These are phyloP conservation scores for Trapa bicornis DNA, from an alignment of 345 rosid species.

Conservation along the genomic window DNA sequence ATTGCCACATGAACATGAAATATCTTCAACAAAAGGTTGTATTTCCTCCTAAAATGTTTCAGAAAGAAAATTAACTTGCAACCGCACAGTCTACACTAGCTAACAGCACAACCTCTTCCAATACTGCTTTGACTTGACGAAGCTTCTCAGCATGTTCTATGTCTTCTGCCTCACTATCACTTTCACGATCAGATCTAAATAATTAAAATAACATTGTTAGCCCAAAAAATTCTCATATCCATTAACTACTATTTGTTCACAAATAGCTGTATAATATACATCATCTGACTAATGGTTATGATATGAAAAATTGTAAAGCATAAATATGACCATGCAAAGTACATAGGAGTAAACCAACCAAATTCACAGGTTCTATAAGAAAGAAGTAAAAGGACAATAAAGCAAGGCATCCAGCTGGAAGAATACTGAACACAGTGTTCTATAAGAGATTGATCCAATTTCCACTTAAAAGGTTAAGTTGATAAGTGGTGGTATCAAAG, in stretches of 20 bases:
- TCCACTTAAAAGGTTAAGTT: too few species aligned
- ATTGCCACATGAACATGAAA: background rate
- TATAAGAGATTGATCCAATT: too few species aligned
- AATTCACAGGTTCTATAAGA: background rate
- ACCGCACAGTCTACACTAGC: background rate
- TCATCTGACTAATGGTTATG: background rate
- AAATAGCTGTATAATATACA: background rate
- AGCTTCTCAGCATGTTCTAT: constrained; percentile 98
- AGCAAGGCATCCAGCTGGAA: background rate
- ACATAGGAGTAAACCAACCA: background rate
- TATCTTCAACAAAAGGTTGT: background rate
- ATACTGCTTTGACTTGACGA: constrained; percentile 96
- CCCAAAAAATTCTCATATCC: background rate
- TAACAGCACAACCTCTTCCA: constrained; percentile 65
- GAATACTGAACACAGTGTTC: background rate
- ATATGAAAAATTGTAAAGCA: background rate
- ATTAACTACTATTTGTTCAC: background rate
- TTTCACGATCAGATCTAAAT: constrained; percentile 69
- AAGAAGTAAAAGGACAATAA: background rate
- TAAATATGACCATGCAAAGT: background rate
- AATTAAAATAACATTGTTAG: constrained; percentile 11
- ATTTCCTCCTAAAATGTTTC: background rate
- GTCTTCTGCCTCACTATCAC: constrained; percentile 99
- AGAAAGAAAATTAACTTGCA: background rate
- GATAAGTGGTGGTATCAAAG: too few species aligned